Base-by-base conservation (phyloP, 1,284 basidiomycete species). In the Tremellales sp. region DNA sequence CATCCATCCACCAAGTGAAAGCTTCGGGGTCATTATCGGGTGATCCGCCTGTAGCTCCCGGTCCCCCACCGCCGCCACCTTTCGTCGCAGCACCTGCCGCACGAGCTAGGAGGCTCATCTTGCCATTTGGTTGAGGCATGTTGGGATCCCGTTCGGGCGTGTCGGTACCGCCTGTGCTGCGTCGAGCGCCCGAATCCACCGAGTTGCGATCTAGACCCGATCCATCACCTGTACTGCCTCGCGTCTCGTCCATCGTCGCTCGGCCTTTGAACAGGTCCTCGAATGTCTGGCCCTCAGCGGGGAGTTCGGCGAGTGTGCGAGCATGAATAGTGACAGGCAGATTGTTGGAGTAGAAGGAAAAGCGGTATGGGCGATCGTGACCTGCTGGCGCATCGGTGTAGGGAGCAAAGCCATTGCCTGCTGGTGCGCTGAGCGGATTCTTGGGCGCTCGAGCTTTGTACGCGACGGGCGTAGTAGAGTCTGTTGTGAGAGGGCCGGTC, bases 311-410 rank as follows among this genome's bases (percentile, higher is more conserved):
- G 12, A 99, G 76, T 55, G 86, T 92, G 10, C 92, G 81, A 0
- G 96, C 89, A 73, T 98, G 96, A 43, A 99, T 97, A 1, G 94
- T 97, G 0, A 89, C 86, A 2, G 87, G 84, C 42, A 97, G 78
- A 1, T 87, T 81, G 66, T 97, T 98, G 15, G 91, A 97, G 75
- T 98, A 99, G 77, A 98, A 98, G 0, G 94, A 97, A 76, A 98
- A 98, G 27, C 96, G 82, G 68, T 97, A 98, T 6, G 93, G 94
- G 66, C 89, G 79, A 62, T 92, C 89, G 66, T 92, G 85, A 0
- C 86, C 86, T n/a, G 62, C 58, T 72, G 57, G 78, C 7, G 57
- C 47, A 49, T 65, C 62, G 25, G 61, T 54, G 58, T 68, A 67
- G 3, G 67, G 53, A 24, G 57, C 49, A 53, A 70, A 68, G 29